Conservation (phyloP, 805 yeast genomes). For the Candida cerambycidarum region DNA sequence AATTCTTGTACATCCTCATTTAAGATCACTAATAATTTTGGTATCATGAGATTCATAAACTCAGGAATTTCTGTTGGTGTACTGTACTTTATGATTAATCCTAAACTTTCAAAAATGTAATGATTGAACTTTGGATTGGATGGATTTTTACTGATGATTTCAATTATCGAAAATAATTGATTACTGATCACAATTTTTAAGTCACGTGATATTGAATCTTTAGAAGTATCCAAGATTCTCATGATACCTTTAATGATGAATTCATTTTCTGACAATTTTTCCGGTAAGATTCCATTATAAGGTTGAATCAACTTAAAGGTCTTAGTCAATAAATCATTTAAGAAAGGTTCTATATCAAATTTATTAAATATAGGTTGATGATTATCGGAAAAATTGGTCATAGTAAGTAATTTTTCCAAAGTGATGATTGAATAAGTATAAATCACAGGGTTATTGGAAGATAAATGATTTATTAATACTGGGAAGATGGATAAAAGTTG, state of each 20-base stretch:
- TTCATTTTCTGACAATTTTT: slow-evolving; percentile 92
- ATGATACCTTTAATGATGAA: slow-evolving; percentile 85
- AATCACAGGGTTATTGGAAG: slow-evolving; percentile 65
- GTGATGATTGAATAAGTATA: slow-evolving; percentile 94
- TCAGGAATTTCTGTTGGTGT: slow-evolving; percentile 28
- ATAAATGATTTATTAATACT: slow-evolving; percentile 66
- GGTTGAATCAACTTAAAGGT: slow-evolving; percentile 61
- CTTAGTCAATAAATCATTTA: slow-evolving; percentile 60
- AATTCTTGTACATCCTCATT: slow-evolving; percentile 91
- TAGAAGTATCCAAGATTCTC: slow-evolving; percentile 75
- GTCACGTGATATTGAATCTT: slow-evolving; percentile 52
- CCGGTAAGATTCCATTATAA: slow-evolving; percentile 51
- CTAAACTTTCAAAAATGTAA: slow-evolving; percentile 85
- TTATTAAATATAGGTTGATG: slow-evolving; percentile 66
- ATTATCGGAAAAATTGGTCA: slow-evolving; percentile 57
- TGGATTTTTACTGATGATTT: slow-evolving; percentile 79
- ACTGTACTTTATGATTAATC: slow-evolving; percentile 62
- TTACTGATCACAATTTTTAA: slow-evolving; percentile 50
- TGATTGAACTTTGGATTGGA: slow-evolving; percentile 94
- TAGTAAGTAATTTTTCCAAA: slow-evolving; percentile 80
- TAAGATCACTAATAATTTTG: slow-evolving; percentile 63
- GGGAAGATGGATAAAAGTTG: slow-evolving; percentile 82
- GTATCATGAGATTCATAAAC: slow-evolving; percentile 57
- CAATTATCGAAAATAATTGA: slow-evolving; percentile 69
- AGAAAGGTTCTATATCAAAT: slow-evolving; percentile 62